A percentile compares a stretch with the other conserved stretches of the same genome.
Conservation (phyloP, 2,329 filamentous ascomycete genomes). For the Moelleriella libera region DNA sequence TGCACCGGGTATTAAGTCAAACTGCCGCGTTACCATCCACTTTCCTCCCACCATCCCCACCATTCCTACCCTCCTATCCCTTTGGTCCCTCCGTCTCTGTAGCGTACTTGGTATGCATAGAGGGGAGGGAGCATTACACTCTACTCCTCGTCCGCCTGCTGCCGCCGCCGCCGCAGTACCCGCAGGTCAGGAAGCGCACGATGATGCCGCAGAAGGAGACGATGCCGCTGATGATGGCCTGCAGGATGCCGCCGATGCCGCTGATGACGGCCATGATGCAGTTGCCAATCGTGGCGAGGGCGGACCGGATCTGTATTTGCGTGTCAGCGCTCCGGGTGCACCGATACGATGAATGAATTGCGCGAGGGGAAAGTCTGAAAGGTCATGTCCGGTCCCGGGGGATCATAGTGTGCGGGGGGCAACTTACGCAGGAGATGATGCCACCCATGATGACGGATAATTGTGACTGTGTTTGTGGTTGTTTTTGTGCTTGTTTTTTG, state of each 20-base stretch:
- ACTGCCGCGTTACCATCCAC: too few species aligned
- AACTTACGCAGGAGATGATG: conserved; percentile 69
- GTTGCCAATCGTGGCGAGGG: conserved; percentile 50
- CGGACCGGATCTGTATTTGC: conserved; percentile 34
- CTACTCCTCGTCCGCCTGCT: conserved; percentile 10
- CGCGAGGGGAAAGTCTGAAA: too few species aligned
- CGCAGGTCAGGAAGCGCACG: conserved; percentile 50
- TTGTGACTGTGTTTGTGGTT: not conserved
- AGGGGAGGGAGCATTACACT: conserved; percentile 5
- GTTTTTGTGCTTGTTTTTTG: not conserved
- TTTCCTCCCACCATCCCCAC: too few species aligned
- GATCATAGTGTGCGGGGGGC: not conserved
- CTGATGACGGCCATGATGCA: conserved; percentile 56
- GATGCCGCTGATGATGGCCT: conserved; percentile 53
- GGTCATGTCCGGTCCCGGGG: too few species aligned
- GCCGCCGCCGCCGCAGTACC: conserved; percentile 17
- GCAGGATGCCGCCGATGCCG: conserved; percentile 49
- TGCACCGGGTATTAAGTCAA: not conserved
- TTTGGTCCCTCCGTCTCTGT: too few species aligned
- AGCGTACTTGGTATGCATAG: not conserved
- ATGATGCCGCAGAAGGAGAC: conserved; percentile 52
- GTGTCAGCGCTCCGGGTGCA: not conserved
- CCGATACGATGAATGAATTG: too few species aligned
- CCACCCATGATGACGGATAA: conserved; percentile 50
- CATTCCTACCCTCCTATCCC: too few species aligned